Base-by-base conservation (phyloP, 1,284 basidiomycete genomes). In the Singerocomus rubriflavus region DNA sequence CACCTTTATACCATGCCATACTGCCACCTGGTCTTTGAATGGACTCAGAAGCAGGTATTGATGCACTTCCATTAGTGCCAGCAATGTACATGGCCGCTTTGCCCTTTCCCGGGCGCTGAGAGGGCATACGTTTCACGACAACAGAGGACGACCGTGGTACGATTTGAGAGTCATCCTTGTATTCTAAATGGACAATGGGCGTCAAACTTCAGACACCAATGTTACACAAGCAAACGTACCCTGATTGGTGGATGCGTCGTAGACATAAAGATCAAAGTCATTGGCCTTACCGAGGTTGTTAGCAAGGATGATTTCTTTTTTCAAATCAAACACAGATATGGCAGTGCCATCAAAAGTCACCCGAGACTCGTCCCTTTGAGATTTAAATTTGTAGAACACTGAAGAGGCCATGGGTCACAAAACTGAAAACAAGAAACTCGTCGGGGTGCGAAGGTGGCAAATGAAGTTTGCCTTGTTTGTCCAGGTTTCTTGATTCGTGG, bases 341-440 rank as follows among this genome's bases (percentile, higher is more conserved):
- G 93, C 93, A 57, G 96, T 98, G 63, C 96, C 96, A 69, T 99
- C 96, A 75, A 99, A 98, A 52, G 92, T 89, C 71, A 98, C 86
- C 67, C 93, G 81, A 55, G 93, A 94, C 73, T 98, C 94, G 73
- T 93, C 88, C 76, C 82, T 91, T 69, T 93, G 90, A 57, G 94
- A 95, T 70, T 87, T 92, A 86, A 98, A 99, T 73, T 91, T 92
- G 84, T 98, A 99, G 77, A 97, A 98, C 65, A 99, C 93, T 70
- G 88, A 93, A 64, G 92, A 94, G 64, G 88, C 81, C 93, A 95
- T 96, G 69, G 32, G 46, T 29, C 43, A 61, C 55, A 62, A 53
- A 41, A 52, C 39, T 40, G 48, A 45, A 44, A 46, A 45, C 34
- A 40, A 48, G n/a, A 42, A 51, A 52, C 38, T 40, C 45, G 56